These are phyloP conservation scores for Aspergillus neoniger DNA, from an alignment of 2,329 filamentous ascomycete genomes.

Conservation along the genomic window DNA sequence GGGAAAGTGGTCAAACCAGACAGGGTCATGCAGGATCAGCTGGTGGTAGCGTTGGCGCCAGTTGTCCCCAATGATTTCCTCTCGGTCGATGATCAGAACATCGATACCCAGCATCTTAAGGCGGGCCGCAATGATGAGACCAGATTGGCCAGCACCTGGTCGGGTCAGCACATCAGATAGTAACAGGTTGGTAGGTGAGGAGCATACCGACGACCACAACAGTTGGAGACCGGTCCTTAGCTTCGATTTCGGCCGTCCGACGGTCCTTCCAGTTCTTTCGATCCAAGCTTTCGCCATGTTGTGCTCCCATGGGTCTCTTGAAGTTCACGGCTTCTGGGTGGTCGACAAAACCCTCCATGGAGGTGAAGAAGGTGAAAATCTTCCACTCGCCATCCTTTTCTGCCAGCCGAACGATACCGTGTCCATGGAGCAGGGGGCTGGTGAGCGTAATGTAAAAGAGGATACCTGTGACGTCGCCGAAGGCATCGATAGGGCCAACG, in stretches of 20 bases:
- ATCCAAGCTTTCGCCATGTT: conserved; percentile 55
- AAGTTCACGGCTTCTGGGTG: conserved; percentile 53
- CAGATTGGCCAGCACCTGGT: conserved; percentile 61
- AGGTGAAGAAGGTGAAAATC: conserved; percentile 65
- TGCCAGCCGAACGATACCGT: conserved; percentile 58
- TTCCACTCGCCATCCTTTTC: conserved; percentile 56
- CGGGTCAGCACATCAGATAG: conserved; percentile 4
- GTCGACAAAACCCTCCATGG: conserved; percentile 56
- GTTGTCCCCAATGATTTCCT: conserved; percentile 62
- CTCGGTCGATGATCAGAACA: conserved; percentile 60
- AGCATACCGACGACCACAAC: conserved; percentile 62
- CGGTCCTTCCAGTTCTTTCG: conserved; percentile 64
- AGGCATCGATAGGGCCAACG: conserved; percentile 51
- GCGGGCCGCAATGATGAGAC: conserved; percentile 59
- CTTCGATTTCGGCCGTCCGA: conserved; percentile 52
- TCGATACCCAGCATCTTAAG: conserved; percentile 61
- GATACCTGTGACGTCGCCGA: conserved; percentile 55
- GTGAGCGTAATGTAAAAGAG: conserved; percentile 59
- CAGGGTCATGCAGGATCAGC: conserved; percentile 68
- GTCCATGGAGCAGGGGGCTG: conserved; percentile 57
- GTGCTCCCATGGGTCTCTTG: conserved; percentile 57
- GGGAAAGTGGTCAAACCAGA: conserved; percentile 59
- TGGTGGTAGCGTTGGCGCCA: conserved; percentile 66
- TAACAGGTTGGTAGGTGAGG: not conserved
- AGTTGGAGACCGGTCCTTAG: conserved; percentile 55